Base-by-base conservation (phyloP, 1,284 basidiomycete genomes). In the Ganoderma lucidum region DNA sequence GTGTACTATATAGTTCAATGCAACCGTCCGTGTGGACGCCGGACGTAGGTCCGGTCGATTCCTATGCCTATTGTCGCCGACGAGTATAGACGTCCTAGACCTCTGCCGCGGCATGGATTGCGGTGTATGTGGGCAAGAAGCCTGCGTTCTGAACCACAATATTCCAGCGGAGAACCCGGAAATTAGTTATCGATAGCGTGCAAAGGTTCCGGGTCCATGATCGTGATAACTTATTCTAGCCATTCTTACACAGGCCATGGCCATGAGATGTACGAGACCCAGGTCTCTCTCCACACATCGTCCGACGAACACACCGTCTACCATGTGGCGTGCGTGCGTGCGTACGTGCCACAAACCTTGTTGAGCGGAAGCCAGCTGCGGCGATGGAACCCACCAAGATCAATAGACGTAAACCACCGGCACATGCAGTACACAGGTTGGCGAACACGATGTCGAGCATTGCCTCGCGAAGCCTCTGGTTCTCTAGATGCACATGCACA, bases 1-100 rank as follows among this genome's bases (percentile, higher is more conserved):
- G 32, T 63, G 48, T 63, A 63, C 62, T 28, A 28, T n/a, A n/a
- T 63, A 63, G 9, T 32, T n/a, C 15, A 51, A 63, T 55, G 48
- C 35, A 8, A 55, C 35, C 32, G 30, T 63, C 62, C 23, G 14
- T 48, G 42, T 63, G 44, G 42, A 48, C 45, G 60, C 60, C 60
- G 41, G 56, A 59, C 17, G 35, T 28, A 61, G 23, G 59, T 41
- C 39, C 23, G 23, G 59, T 41, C 30, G 30, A 6, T 14, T 35
- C 30, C 17, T 55, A 0, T 2, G 0, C 1, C 23, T 32, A 30
- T 12, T 30, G 53, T 56, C 23, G 15, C 28, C 53, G 17, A 35
- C 53, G 35, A 10, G 17, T 35, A 56, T 28, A 8, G 53, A 17
- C 14, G 15, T 56, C 53, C 30, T 56, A 35, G 28, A 1, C 30